Evolutionary conservation across 2,329 filamentous ascomycete species (phyloP), one percentile per base, ranked within the genome.

Genomic region (Calonectria naviculata): DNA sequence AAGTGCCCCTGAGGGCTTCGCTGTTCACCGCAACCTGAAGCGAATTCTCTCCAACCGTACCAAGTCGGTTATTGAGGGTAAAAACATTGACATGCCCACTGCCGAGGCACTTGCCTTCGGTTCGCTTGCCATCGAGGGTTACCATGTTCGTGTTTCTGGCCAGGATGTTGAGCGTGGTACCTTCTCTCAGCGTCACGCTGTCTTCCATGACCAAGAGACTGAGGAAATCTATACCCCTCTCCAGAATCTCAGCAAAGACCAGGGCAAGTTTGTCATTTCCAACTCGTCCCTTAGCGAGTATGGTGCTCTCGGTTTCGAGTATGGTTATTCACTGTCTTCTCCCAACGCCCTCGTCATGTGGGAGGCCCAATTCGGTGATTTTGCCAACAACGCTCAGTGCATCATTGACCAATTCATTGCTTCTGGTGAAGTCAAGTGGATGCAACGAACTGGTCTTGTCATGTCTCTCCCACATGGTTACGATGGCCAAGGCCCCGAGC

Each of bases 121-220:
- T 78, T 91, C 94, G 49, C 90, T 99, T 46, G 95, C 96, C 77
- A 91, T 91, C 69, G 97, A 99, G 85, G 97, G 97, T 66, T 95
- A 98, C 85, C 97, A 99, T 83, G 95, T 99, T 79, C 95, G 97
- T 85, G 94, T 99, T 46, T 98, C 97, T 72, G 97, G 97, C 78
- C 97, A 99, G 88, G 97, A 99, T 87, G 97, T 99, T 73, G 97
- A 99, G 89, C 95, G 97, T 90, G 97, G 97, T 86, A 99, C 97
- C 72, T 99, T 99, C 89, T 98, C 97, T 54, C 97, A 99, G 87
- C 94, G 97, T 80, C 97, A 99, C 84, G 92, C 96, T 72, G 96
- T 99, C 72, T 93, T 99, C 83, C 97, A 99, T 85, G 97, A 99
- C 87, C 97, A 99, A 87, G 95, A 97, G 84, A 97, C 87, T 65